Conservation (phyloP, 768 basidiomycete genomes). For the Ramaria rubella region DNA sequence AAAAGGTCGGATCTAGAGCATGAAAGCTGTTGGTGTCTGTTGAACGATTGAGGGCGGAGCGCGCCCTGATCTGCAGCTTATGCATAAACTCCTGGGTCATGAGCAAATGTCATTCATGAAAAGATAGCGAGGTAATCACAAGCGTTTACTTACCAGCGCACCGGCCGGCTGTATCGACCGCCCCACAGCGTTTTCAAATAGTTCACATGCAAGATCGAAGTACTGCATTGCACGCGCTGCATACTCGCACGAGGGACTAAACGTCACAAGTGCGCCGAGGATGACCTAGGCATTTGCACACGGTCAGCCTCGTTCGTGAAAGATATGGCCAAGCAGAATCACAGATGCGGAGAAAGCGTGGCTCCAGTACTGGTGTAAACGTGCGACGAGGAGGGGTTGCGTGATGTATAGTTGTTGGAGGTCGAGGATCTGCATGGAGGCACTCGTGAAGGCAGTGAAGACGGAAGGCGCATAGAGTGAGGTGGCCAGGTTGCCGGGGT, state of each 20-base stretch:
- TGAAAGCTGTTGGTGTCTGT: too few relatives aligned
- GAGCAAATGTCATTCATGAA: neutral
- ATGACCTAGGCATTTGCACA: neutral
- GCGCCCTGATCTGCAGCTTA: neutral
- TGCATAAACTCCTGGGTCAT: neutral
- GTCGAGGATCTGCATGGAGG: slow-evolving; percentile 29
- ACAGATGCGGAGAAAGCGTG: slow-evolving; percentile 7
- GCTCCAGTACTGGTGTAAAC: slow-evolving; percentile 7
- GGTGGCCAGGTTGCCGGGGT: slow-evolving; percentile 65
- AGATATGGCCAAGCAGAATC: neutral
- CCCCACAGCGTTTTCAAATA: neutral
- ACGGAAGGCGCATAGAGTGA: slow-evolving; percentile 68
- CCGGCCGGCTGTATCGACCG: neutral
- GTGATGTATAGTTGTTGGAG: neutral
- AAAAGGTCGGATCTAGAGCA: too few relatives aligned
- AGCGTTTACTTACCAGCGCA: neutral
- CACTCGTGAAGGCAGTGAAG: slow-evolving; percentile 69
- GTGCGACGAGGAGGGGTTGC: neutral
- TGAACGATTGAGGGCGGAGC: neutral
- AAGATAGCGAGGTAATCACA: too few relatives aligned
- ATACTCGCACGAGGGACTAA: neutral
- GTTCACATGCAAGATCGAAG: neutral
- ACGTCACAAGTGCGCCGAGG: neutral
- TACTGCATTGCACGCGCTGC: neutral
- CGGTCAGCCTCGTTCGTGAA: neutral